Evolutionary conservation across 257 asterid genomes (phyloP).

Genomic region (Rubia yunnanensis): DNA sequence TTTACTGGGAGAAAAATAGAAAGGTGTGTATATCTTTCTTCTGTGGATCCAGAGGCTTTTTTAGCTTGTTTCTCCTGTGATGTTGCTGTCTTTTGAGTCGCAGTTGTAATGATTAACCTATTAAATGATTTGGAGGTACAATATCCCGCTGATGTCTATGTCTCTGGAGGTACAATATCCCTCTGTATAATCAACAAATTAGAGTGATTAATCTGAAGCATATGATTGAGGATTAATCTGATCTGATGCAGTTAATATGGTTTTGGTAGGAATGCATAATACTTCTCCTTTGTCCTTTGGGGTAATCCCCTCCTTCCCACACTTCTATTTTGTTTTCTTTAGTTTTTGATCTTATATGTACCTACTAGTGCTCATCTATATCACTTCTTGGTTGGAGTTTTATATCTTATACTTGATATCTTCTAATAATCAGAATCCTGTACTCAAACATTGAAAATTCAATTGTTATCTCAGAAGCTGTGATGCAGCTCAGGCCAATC

Average conservation of each 20-base stretch:
- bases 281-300: background rate
- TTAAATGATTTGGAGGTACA: background rate
- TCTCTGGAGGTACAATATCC: no score
- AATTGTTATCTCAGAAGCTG: conserved; percentile 57
- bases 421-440: background rate
- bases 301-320: background rate
- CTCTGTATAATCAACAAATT: background rate
- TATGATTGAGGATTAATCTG: no score
- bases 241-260: no score
- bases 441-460: conserved; percentile 5
- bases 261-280: background rate
- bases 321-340: background rate
- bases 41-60: no score
- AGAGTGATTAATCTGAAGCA: background rate
- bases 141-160: no score
- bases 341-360: background rate
- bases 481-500: conserved; percentile 81
- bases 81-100: background rate
- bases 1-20: no score
- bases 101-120: background rate
- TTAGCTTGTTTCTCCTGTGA: background rate
- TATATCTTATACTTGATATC: background rate
- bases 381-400: background rate
- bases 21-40: no score
- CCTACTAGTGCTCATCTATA: no score